Evolutionary conservation across 768 basidiomycete species (phyloP).

Genomic region (Kockovaella imperatae): DNA sequence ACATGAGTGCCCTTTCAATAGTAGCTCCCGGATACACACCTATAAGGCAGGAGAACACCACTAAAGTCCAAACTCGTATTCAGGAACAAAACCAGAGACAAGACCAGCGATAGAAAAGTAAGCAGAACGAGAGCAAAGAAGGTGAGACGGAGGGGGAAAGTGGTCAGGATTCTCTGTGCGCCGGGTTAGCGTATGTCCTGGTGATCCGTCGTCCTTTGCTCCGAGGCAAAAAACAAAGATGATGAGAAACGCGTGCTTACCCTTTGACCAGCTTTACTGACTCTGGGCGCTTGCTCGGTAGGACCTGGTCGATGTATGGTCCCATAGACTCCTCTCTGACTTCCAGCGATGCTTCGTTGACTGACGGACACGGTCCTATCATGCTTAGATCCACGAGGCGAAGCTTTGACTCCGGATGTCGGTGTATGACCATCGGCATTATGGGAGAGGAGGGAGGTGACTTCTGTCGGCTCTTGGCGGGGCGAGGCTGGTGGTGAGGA

Average conservation of each 20-base stretch:
- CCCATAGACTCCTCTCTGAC: constrained; percentile 30
- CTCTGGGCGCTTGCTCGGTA: constrained; percentile 31
- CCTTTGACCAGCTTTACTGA: constrained; percentile 37
- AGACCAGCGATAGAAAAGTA: constrained; percentile 25
- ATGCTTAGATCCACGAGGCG: constrained; percentile 9
- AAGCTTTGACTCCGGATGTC: background rate
- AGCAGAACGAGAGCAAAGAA: constrained; percentile 32
- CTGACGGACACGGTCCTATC: constrained; percentile 25
- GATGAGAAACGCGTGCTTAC: constrained; percentile 11
- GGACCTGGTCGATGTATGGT: constrained; percentile 11
- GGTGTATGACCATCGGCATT: constrained; percentile 4
- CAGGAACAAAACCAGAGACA: constrained; percentile 32
- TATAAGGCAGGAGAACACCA: constrained; percentile 16
- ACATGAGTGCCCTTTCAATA: background rate
- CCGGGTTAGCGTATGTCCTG: constrained; percentile 4
- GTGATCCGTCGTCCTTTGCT: too few relatives aligned
- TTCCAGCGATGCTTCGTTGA: constrained; percentile 25
- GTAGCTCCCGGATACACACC: constrained; percentile 6
- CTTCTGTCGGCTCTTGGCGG: too few relatives aligned
- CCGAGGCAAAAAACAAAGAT: background rate
- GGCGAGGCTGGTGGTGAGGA: constrained; percentile 2
- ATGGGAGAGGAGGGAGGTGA: constrained; percentile 29
- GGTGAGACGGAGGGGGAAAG: constrained; percentile 28
- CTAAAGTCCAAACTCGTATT: constrained; percentile 34
- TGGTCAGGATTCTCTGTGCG: constrained; percentile 36